phyloP scores from a whole-genome alignment of 192 early-diverging fungal species.

The Geranomyces variabilis region DNA sequence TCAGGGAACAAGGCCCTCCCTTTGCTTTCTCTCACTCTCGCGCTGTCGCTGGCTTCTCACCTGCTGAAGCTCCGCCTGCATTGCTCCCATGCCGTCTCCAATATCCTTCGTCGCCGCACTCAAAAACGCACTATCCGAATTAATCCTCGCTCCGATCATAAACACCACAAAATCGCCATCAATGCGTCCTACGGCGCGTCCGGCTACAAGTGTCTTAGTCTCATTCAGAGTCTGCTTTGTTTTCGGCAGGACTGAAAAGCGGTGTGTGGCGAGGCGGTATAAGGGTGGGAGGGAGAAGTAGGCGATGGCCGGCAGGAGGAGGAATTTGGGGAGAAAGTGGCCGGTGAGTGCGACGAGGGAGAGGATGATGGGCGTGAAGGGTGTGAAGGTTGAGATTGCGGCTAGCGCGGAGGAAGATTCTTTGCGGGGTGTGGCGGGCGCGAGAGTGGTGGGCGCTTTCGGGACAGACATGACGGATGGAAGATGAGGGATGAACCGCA shows the following conservation, averaged over 20 bases:
- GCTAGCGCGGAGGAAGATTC: neutral
- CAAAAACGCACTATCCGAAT: neutral
- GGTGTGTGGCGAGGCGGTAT: neutral
- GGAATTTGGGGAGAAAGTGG: neutral
- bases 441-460: too few species aligned
- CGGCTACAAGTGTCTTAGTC: neutral
- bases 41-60: too few species aligned
- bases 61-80: neutral
- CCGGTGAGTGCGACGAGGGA: neutral
- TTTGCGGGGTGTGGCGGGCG: too few species aligned
- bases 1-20: too few species aligned
- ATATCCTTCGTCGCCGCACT: neutral
- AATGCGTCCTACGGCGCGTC: conserved; percentile 23
- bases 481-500: too few species aligned
- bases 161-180: conserved; percentile 42
- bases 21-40: too few species aligned
- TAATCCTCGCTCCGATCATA: conserved; percentile 30
- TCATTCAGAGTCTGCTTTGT: neutral
- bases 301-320: neutral
- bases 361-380: neutral
- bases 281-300: neutral
- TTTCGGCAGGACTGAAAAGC: neutral
- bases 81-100: neutral
- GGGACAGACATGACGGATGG: too few species aligned
- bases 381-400: neutral